Evolutionary conservation across 23 red algal species (phyloP), one percentile per base, ranked within the genome.

Genomic region (Cyanidium caldarium): DNA sequence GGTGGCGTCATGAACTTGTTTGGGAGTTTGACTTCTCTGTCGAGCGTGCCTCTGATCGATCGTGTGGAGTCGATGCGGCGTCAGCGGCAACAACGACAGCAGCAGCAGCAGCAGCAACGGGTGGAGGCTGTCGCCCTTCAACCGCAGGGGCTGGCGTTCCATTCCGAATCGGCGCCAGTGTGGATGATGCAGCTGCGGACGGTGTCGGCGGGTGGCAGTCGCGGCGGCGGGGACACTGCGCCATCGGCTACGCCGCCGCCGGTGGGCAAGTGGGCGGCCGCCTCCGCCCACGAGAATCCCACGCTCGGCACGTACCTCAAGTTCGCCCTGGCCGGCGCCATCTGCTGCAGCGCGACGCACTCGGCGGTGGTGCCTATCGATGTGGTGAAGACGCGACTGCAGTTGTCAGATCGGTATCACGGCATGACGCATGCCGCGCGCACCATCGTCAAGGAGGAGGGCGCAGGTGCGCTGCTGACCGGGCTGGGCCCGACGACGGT

Each of bases 401-500:
- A 75, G 70, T 38, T 61, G 36, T 61, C 51, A 5, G 70, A 75
- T 46, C 40, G 44, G 30, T 75, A 75, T 25, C 46, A 75, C 21
- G 40, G 40, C 13, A 75, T 75, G 42, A 1, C 58, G 36, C 45
- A 75, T 25, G 70, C 45, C 2, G 46, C 58, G 34, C 75, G 82
- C 38, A 79, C 72, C 13, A 80, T 95, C 33, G 56, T 83, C 3
- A 79, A 77, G 28, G 89, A 95, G 69, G 83, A 95, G 76, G 89
- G 89, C 35, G 57, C 80, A 40, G 34, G 40, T 28, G 84, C 68
- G 20, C 45, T 95, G 3, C 81, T 75, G 45, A 86, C 86, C 46
- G 89, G 89, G 34, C 72, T 78, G 72, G 66, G 75, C 5, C 89
- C 89, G 23, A 95, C 89, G 40, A 57, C 78, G 37, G 84, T 95